These are phyloP conservation scores for Eremochloa ophiuroides DNA, from an alignment of 176 grass and related monocot genomes.

Conservation along the genomic window DNA sequence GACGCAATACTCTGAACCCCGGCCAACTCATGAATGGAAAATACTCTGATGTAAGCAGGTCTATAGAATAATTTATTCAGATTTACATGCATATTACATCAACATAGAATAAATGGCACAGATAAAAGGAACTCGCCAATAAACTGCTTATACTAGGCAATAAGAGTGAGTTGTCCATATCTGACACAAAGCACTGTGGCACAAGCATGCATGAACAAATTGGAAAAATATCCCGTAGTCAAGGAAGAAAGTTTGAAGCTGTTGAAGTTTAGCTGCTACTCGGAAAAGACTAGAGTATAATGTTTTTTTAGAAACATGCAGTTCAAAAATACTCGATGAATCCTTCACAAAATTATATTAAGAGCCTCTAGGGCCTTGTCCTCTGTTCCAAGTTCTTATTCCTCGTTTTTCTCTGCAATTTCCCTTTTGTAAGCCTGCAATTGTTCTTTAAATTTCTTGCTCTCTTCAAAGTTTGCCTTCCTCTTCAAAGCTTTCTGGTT, in stretches of 20 bases:
- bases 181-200: background rate
- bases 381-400: background rate
- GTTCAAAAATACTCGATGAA: background rate
- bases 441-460: slow-evolving; percentile 74
- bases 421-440: slow-evolving; percentile 69
- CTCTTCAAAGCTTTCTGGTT: slow-evolving; percentile 70
- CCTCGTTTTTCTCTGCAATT: slow-evolving; percentile 39
- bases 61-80: background rate
- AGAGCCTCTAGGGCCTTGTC: background rate
- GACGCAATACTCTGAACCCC: background rate
- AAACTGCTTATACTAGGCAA: background rate
- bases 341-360: background rate
- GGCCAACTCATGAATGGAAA: background rate
- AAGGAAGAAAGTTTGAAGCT: background rate
- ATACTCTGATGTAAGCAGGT: background rate
- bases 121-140: background rate
- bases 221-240: background rate
- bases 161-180: background rate
- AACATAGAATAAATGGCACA: background rate
- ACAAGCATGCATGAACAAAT: background rate
- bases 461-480: slow-evolving; percentile 69
- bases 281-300: background rate
- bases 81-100: background rate
- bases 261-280: background rate
- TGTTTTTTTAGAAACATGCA: background rate